Conservation (phyloP, 1,284 basidiomycete species). For the Apiotrichum porosum region DNA sequence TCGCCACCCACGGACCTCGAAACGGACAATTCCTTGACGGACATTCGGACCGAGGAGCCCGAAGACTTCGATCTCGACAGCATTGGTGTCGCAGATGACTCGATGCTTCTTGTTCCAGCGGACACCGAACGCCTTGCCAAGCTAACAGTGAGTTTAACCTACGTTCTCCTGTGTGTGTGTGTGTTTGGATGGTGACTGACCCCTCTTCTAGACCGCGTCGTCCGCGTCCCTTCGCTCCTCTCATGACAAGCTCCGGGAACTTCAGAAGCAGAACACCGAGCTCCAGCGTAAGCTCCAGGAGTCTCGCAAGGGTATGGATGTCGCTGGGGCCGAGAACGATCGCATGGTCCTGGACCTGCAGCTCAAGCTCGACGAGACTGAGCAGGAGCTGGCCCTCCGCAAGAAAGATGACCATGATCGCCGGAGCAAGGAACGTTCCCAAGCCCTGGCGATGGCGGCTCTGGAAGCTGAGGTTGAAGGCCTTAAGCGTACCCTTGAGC, state of each 20-base stretch:
- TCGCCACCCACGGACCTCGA: background rate
- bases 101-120: background rate
- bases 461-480: conserved; percentile 73
- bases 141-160: conserved; percentile 35
- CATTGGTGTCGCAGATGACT: conserved; percentile 19
- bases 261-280: conserved; percentile 68
- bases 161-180: too few relatives aligned
- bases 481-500: conserved; percentile 64
- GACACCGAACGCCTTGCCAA: conserved; percentile 26
- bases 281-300: conserved; percentile 66
- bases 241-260: conserved; percentile 61
- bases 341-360: conserved; percentile 70
- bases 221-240: conserved; percentile 29
- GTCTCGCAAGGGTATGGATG: conserved; percentile 62
- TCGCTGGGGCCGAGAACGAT: conserved; percentile 60
- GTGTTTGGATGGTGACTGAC: too few relatives aligned
- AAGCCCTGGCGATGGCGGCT: conserved; percentile 35
- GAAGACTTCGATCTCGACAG: conserved; percentile 10
- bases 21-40: background rate
- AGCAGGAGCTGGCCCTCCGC: conserved; percentile 64
- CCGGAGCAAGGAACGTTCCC: conserved; percentile 62
- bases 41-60: conserved; percentile 1
- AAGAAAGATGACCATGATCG: conserved; percentile 86
- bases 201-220: conserved; percentile 33
- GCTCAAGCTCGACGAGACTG: conserved; percentile 63